Conservation (phyloP, 768 basidiomycete genomes). For the Mycena vitilis region DNA sequence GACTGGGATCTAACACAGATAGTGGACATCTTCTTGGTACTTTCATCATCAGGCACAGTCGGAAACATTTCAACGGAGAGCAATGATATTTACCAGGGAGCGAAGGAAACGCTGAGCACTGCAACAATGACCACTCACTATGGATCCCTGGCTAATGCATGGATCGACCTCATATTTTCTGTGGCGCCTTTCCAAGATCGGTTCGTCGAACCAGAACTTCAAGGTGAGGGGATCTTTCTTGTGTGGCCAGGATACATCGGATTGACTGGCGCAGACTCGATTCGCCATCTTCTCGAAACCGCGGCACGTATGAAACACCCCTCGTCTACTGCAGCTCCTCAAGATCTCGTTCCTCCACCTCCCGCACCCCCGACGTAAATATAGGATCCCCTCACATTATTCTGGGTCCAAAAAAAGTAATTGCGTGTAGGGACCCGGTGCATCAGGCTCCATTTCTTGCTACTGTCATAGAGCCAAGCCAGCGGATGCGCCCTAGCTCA, state of each 20-base stretch:
- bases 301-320: not conserved
- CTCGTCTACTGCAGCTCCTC: slow-evolving; percentile 5
- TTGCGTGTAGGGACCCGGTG: not conserved
- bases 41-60: not conserved
- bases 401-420: not conserved
- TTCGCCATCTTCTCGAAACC: slow-evolving; percentile 22
- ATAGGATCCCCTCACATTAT: not conserved
- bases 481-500: slow-evolving; percentile 33
- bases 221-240: slow-evolving; percentile 39
- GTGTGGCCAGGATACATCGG: not conserved
- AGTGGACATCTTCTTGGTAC: slow-evolving; percentile 60
- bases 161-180: slow-evolving; percentile 47
- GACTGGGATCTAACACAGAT: slow-evolving; percentile 51
- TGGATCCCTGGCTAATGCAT: slow-evolving; percentile 48
- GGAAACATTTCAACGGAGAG: slow-evolving; percentile 7
- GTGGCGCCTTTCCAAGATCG: slow-evolving; percentile 43
- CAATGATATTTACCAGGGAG: slow-evolving; percentile 44
- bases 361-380: not conserved
- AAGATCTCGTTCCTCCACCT: not conserved
- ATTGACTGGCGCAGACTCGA: not conserved
- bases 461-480: slow-evolving; percentile 7
- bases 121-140: slow-evolving; percentile 41
- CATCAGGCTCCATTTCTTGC: not conserved
- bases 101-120: slow-evolving; percentile 49
- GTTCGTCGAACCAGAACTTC: slow-evolving; percentile 51